These are phyloP conservation scores for Globisporangium orthogonon DNA, from an alignment of 352 stramenopile species.

Conservation along the genomic window DNA sequence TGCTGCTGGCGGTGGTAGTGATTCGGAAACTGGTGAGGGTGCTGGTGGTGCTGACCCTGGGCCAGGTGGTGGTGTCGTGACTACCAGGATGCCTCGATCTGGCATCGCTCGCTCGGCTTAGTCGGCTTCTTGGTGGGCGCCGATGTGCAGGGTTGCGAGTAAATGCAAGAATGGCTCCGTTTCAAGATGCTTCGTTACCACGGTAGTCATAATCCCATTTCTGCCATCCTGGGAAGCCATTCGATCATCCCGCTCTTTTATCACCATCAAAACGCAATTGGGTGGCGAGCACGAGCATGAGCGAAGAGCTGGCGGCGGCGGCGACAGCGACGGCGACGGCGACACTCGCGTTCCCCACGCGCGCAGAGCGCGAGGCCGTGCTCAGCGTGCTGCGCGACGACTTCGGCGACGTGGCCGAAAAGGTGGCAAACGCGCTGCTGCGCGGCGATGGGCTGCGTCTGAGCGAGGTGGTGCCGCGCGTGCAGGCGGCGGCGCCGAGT, in stretches of 20 bases:
- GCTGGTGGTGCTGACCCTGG: too few species aligned
- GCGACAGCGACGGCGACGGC: not conserved
- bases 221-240: not conserved
- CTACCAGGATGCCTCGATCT: not conserved
- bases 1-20: too few species aligned
- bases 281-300: not conserved
- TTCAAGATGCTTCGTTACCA: not conserved
- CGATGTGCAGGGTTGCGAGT: too few species aligned
- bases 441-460: slow-evolving; percentile 62
- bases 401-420: slow-evolving; percentile 65
- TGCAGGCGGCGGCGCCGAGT: slow-evolving; percentile 30
- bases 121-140: too few species aligned
- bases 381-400: slow-evolving; percentile 74
- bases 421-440: slow-evolving; percentile 53
- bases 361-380: slow-evolving; percentile 67
- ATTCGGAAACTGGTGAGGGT: not conserved
- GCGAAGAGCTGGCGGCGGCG: not conserved
- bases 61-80: not conserved
- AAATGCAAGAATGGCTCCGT: not conserved
- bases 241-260: not conserved
- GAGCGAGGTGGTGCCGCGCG: slow-evolving; percentile 51
- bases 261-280: too few species aligned
- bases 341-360: slow-evolving; percentile 39
- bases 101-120: not conserved
- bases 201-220: too few species aligned